phyloP scores from a whole-genome alignment of 768 basidiomycete species.

The Pleurotus pulmonarius region DNA sequence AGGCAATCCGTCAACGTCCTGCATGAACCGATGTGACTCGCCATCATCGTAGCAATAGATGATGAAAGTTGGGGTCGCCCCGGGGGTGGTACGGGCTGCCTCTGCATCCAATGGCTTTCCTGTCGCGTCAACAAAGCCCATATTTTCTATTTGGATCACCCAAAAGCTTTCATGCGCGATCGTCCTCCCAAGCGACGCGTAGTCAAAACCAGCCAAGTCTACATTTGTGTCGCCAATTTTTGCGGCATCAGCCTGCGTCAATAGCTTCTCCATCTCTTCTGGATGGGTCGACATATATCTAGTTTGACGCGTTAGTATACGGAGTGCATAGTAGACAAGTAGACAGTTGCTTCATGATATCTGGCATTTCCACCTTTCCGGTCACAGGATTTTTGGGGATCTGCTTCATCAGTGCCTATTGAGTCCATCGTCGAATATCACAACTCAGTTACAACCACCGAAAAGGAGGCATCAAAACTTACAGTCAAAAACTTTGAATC shows the following conservation, averaged over 20 bases:
- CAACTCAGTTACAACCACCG: neutral
- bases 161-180: slow-evolving; percentile 25
- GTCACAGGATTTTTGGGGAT: slow-evolving; percentile 20
- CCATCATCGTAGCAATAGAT: slow-evolving; percentile 25
- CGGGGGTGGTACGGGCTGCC: slow-evolving; percentile 13
- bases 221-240: slow-evolving; percentile 10
- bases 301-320: neutral
- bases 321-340: neutral
- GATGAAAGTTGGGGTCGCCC: slow-evolving; percentile 19
- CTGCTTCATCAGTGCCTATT: slow-evolving; percentile 10
- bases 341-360: slow-evolving; percentile 18
- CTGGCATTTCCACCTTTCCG: slow-evolving; percentile 17
- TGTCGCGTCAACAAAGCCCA: slow-evolving; percentile 19
- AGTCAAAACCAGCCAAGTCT: slow-evolving; percentile 19
- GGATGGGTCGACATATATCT: slow-evolving; percentile 24
- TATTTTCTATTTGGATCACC: slow-evolving; percentile 28
- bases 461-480: too few species aligned
- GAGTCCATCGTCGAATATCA: neutral
- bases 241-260: slow-evolving; percentile 12
- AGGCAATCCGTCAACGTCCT: slow-evolving; percentile 21
- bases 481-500: too few species aligned
- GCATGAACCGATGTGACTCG: slow-evolving; percentile 18
- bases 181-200: slow-evolving; percentile 16
- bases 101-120: slow-evolving; percentile 14
- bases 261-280: slow-evolving; percentile 17